Evolutionary conservation across 164 flowering plant species (phyloP).

Genomic region (Liriodendron chinense): DNA sequence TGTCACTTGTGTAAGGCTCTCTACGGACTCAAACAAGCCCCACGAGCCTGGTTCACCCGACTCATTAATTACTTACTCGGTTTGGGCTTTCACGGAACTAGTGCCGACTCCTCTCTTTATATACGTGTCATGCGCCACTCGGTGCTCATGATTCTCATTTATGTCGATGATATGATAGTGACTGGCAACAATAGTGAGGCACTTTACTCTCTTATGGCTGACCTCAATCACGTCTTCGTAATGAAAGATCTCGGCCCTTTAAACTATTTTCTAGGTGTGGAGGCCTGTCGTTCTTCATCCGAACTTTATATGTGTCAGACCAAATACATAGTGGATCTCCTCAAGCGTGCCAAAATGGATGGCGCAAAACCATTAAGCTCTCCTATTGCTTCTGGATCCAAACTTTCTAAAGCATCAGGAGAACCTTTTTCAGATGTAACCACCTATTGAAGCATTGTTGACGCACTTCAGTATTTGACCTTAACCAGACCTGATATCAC

Average conservation of each 20-base stretch:
- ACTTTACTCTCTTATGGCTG: not conserved
- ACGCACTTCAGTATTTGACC: not conserved
- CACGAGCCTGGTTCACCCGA: not conserved
- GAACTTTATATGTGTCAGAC: not conserved
- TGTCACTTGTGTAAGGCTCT: not conserved
- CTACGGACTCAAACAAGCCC: too few species aligned
- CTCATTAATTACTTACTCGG: not conserved
- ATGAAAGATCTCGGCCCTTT: not conserved
- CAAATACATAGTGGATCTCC: not conserved
- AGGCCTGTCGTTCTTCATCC: not conserved
- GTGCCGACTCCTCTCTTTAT: not conserved
- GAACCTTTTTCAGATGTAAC: not conserved
- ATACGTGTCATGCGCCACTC: not conserved
- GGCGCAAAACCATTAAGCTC: not conserved
- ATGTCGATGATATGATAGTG: too few species aligned
- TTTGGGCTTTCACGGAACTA: not conserved
- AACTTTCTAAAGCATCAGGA: not conserved
- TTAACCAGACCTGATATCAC: not conserved
- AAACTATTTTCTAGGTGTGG: not conserved
- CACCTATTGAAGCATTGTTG: too few species aligned
- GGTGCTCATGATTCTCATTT: not conserved
- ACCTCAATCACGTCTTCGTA: not conserved
- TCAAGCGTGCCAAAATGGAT: not conserved
- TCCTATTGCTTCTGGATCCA: not conserved
- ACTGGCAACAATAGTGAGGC: not conserved